Percentiles rank a stretch among this genome's conserved stretches.
These are phyloP conservation scores for Blepharisma japonicum DNA, from an alignment of 73 alveolate species.

Conservation along the genomic window DNA sequence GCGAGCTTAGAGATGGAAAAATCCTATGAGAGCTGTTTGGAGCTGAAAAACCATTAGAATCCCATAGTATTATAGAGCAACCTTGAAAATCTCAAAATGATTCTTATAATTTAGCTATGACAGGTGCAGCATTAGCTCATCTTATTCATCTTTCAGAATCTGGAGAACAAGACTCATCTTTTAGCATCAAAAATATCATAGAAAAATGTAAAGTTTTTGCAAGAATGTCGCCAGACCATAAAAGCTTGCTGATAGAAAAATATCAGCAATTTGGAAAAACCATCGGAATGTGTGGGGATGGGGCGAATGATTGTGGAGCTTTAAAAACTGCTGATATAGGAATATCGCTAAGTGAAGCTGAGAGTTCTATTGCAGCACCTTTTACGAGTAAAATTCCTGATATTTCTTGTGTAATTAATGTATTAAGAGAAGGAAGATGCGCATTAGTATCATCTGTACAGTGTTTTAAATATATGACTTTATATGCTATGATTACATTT, in stretches of 20 bases:
- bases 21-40: constrained; percentile 32
- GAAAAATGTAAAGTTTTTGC: constrained; percentile 41
- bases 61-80: not conserved
- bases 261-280: constrained; percentile 17
- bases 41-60: not conserved
- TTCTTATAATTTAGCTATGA: constrained; percentile 30
- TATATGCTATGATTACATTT: constrained; percentile 59
- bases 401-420: constrained; percentile 51
- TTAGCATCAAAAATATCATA: not conserved
- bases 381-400: constrained; percentile 46
- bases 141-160: constrained; percentile 17
- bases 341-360: constrained; percentile 64
- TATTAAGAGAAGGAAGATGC: constrained; percentile 59
- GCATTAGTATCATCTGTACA: constrained; percentile 57
- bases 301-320: constrained; percentile 80
- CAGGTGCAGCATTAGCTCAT: constrained; percentile 39
- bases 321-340: constrained; percentile 66
- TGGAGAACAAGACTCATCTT: not conserved
- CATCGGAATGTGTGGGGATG: constrained; percentile 72
- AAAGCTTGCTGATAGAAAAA: constrained; percentile 34
- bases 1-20: constrained; percentile 30
- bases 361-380: constrained; percentile 80
- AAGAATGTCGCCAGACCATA: constrained; percentile 53
- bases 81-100: not conserved
- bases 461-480: constrained; percentile 56